Evolutionary conservation across 306 rosid species (phyloP).

Genomic region (Pyrus betulifolia): DNA sequence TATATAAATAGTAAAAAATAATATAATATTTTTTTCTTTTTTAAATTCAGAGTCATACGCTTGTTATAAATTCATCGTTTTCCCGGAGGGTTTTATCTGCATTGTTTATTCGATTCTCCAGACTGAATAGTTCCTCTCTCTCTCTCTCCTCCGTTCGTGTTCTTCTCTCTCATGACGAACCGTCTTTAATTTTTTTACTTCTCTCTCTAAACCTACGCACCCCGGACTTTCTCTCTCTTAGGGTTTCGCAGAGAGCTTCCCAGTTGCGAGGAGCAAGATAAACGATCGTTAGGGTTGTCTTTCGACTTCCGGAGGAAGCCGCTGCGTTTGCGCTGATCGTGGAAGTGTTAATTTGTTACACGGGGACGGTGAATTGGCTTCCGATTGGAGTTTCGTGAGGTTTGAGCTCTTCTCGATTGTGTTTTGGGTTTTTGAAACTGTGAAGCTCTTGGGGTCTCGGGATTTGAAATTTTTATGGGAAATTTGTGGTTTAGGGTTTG

Average conservation of each 20-base stretch:
- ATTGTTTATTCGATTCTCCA: neutral
- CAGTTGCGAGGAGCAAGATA: conserved; percentile 5
- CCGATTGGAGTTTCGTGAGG: conserved; percentile 38
- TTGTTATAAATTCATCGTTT: neutral
- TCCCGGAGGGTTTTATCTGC: neutral
- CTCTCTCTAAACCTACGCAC: neutral
- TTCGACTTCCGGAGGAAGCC: neutral
- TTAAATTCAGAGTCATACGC: neutral
- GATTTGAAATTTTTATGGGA: conserved; percentile 11
- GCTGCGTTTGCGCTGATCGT: conserved; percentile 15
- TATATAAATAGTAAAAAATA: neutral
- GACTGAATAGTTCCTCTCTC: conserved; percentile 15
- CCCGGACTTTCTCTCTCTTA: conserved; percentile 10
- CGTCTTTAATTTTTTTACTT: neutral
- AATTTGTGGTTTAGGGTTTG: conserved; percentile 26
- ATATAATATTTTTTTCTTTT: no score
- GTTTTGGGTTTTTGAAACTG: neutral
- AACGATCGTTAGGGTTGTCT: conserved; percentile 23
- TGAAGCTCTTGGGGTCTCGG: neutral
- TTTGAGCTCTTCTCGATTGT: conserved; percentile 10
- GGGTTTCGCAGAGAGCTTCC: conserved; percentile 44
- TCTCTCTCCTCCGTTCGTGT: neutral
- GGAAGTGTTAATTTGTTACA: conserved; percentile 5
- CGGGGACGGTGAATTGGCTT: conserved; percentile 6
- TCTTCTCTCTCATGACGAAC: conserved; percentile 5